Conservation (phyloP, 31 red algal genomes). For the Asparagopsis taxiformis region DNA sequence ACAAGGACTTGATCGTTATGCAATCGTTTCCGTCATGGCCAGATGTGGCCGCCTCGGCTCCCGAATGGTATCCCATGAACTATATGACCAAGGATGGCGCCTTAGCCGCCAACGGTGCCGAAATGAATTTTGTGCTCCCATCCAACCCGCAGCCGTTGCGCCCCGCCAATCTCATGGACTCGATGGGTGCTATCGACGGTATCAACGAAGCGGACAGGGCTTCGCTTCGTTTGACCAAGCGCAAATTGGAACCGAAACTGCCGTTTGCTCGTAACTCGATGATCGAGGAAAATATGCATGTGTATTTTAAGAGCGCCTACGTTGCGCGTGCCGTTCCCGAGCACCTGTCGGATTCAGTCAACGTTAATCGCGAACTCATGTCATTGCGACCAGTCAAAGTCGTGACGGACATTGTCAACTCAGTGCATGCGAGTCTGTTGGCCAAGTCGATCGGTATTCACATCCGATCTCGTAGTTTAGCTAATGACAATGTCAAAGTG, state of each 20-base stretch:
- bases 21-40: conserved; percentile 44
- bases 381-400: conserved; percentile 6
- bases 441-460: conserved; percentile 56
- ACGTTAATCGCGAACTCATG: conserved; percentile 30
- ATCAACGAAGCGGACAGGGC: neutral
- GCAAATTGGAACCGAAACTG: neutral
- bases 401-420: conserved; percentile 20
- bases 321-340: conserved; percentile 21
- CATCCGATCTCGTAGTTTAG: conserved; percentile 57
- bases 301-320: conserved; percentile 78
- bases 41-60: neutral
- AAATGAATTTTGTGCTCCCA: conserved; percentile 10
- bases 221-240: neutral
- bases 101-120: conserved; percentile 1
- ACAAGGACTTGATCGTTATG: conserved; percentile 45
- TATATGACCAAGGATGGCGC: conserved; percentile 66
- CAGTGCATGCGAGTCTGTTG: conserved; percentile 6
- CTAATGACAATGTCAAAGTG: conserved; percentile 53
- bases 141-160: neutral
- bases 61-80: conserved; percentile 40
- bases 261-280: neutral
- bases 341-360: neutral
- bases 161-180: neutral
- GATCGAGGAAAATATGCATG: conserved; percentile 24
- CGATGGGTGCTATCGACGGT: neutral